Conservation (phyloP, 345 rosid genomes). For the Ceriops tagal region DNA sequence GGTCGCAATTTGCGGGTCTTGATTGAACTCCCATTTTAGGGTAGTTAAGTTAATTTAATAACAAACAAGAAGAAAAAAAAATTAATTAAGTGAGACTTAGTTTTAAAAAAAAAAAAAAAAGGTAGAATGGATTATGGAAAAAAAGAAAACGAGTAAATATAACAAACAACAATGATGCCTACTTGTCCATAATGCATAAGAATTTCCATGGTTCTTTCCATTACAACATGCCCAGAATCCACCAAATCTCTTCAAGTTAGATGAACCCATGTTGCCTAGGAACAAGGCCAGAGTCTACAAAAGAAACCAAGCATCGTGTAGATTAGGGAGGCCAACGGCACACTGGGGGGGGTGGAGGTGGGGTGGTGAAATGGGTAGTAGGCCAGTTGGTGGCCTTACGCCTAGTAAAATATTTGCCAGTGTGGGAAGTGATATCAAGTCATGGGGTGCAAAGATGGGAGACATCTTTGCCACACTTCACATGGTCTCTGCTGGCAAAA, state of each 20-base stretch:
- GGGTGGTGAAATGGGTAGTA: too few species aligned
- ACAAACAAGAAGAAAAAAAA: too few species aligned
- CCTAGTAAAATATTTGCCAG: background rate
- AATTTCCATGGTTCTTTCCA: background rate
- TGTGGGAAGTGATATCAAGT: conserved; percentile 26
- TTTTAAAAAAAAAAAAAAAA: too few species aligned
- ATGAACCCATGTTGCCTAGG: too few species aligned
- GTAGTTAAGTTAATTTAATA: too few species aligned
- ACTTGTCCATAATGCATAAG: background rate
- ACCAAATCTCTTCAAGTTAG: background rate
- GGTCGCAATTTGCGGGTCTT: conserved; percentile 16
- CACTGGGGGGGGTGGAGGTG: background rate
- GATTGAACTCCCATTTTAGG: background rate
- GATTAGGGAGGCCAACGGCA: background rate
- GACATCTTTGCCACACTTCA: conserved; percentile 22
- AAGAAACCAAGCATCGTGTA: too few species aligned
- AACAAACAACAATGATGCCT: background rate
- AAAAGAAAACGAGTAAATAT: too few species aligned
- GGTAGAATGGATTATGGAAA: too few species aligned
- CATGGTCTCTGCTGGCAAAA: conserved; percentile 24
- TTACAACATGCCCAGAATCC: conserved; percentile 7
- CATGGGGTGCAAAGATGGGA: conserved; percentile 17
- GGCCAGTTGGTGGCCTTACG: too few species aligned
- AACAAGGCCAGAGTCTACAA: background rate
- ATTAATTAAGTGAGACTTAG: too few species aligned